A percentile compares a stretch with the other conserved stretches of the same genome.
These are phyloP conservation scores for Zymoseptoria ardabiliae DNA, from an alignment of 2,329 filamentous ascomycete genomes.

Conservation along the genomic window DNA sequence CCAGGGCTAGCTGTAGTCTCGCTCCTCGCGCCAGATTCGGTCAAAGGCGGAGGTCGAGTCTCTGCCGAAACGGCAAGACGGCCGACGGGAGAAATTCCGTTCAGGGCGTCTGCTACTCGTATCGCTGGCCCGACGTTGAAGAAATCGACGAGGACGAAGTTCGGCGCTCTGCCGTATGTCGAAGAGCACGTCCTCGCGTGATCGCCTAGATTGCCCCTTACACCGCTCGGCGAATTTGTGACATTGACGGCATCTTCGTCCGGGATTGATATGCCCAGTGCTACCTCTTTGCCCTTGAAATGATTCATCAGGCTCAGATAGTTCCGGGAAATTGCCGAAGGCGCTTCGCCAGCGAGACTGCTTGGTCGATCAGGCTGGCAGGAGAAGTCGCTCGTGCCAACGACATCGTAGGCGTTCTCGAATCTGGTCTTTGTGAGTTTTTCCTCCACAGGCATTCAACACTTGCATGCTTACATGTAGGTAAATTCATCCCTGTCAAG, in stretches of 20 bases:
- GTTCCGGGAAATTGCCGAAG: constrained; percentile 9
- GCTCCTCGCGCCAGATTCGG: not conserved
- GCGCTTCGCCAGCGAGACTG: constrained; percentile 11
- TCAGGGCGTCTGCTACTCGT: constrained; percentile 33
- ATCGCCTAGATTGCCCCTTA: constrained; percentile 36
- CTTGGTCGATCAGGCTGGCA: constrained; percentile 14
- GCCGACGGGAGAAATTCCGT: constrained; percentile 23
- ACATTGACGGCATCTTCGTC: constrained; percentile 32
- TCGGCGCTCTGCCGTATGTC: constrained; percentile 34
- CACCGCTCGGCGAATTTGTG: constrained; percentile 39
- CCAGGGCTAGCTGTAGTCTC: constrained; percentile 6
- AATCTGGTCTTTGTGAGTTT: constrained; percentile 22
- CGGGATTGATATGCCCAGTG: constrained; percentile 36
- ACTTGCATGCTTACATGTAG: constrained; percentile 27
- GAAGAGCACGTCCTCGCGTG: constrained; percentile 35
- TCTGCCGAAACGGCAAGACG: constrained; percentile 6
- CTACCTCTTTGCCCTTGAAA: constrained; percentile 38
- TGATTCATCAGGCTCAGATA: constrained; percentile 44
- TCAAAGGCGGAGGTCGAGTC: not conserved
- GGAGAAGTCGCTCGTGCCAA: constrained; percentile 24
- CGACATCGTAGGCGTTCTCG: constrained; percentile 38
- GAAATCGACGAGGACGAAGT: constrained; percentile 40
- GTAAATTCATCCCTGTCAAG: constrained; percentile 19
- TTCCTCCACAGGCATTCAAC: not conserved
- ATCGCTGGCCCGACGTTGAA: constrained; percentile 40